Conservation (phyloP, 495 filamentous ascomycete genomes). For the Talaromyces liani region DNA sequence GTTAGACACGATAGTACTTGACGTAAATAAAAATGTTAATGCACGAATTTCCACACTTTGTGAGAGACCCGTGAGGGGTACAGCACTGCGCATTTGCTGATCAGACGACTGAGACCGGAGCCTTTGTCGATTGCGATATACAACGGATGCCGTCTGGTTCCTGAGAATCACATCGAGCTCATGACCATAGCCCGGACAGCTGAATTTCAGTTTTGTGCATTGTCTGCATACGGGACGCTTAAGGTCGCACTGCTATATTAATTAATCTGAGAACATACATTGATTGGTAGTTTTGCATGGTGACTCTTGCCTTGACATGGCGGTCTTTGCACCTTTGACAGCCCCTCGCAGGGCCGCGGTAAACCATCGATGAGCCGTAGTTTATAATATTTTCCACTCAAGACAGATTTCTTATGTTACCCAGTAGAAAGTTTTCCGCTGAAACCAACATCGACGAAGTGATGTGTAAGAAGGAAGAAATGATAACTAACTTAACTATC, state of each 20-base stretch:
- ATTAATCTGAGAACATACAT: background rate
- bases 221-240: background rate
- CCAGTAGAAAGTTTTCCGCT: background rate
- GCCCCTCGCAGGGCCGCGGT: slow-evolving; percentile 2
- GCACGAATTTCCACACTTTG: background rate
- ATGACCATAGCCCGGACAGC: slow-evolving; percentile 1
- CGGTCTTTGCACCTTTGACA: slow-evolving; percentile 7
- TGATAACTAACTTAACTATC: too few relatives aligned
- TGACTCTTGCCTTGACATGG: slow-evolving; percentile 1
- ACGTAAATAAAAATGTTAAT: background rate
- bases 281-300: background rate
- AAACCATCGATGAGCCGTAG: background rate
- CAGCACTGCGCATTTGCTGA: background rate
- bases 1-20: background rate
- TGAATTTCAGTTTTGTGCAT: background rate
- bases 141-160: background rate
- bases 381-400: background rate
- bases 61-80: background rate
- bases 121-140: background rate
- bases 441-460: background rate
- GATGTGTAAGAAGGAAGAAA: background rate
- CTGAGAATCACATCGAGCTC: slow-evolving; percentile 1
- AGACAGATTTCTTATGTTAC: background rate
- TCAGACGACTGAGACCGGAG: background rate
- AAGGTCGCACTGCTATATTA: background rate